A percentile compares a stretch with the other conserved stretches of the same genome.
Evolutionary conservation across 305 asterid species (phyloP).

Genomic region (Plantago rigida): DNA sequence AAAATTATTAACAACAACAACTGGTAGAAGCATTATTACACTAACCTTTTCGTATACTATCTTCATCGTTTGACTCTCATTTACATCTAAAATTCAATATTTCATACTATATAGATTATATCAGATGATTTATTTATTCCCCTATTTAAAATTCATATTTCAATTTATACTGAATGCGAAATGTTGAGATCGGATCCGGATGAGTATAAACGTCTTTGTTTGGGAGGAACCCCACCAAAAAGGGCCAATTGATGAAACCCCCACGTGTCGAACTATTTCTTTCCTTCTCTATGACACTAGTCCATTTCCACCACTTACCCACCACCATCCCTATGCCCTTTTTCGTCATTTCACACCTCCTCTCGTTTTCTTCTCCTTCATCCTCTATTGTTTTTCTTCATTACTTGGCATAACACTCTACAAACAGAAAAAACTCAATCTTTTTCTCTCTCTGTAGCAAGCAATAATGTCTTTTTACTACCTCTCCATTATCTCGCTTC

Average conservation of each 20-base stretch:
- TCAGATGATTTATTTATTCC: too few relatives aligned
- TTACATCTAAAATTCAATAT: too few relatives aligned
- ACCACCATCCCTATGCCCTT: slow-evolving; percentile 20
- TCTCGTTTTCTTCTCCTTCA: background rate
- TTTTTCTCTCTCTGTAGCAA: background rate
- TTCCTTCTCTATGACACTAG: slow-evolving; percentile 49
- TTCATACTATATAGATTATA: too few relatives aligned
- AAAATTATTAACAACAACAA: background rate
- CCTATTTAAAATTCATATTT: too few relatives aligned
- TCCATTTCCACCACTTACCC: slow-evolving; percentile 34
- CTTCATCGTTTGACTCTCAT: too few relatives aligned
- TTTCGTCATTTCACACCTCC: slow-evolving; percentile 31
- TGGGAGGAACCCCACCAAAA: slow-evolving; percentile 32
- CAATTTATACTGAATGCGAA: too few relatives aligned
- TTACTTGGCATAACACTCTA: slow-evolving; percentile 11
- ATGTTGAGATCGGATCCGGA: too few relatives aligned
- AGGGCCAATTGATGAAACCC: slow-evolving; percentile 37
- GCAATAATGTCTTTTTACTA: slow-evolving; percentile 10
- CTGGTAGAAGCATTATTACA: background rate
- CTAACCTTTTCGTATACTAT: too few relatives aligned
- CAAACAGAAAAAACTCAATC: slow-evolving; percentile 6
- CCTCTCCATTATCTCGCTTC: slow-evolving; percentile 1
- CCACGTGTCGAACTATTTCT: slow-evolving; percentile 55
- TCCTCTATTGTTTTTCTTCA: slow-evolving; percentile 17
- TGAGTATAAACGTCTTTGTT: slow-evolving; percentile 14